Base-by-base conservation (phyloP, 805 yeast species). In the Metschnikowia baotianmanensis region DNA sequence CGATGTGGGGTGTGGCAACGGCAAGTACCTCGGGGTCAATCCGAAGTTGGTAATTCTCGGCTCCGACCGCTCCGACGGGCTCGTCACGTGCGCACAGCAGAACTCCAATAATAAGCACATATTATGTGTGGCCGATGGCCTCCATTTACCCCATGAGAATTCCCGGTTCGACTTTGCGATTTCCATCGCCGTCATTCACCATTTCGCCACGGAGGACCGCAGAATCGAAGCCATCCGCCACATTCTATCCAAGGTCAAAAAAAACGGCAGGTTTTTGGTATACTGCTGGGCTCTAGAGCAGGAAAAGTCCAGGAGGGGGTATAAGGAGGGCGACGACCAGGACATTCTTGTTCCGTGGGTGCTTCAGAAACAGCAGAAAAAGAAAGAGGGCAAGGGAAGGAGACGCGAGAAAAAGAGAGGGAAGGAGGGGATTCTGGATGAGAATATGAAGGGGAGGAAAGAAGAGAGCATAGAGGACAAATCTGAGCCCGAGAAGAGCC, bases 221-320 rank as follows among this genome's bases (percentile, higher is more conserved):
- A 72, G 99, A 38, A 59, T 86, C 1, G 77, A 75, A 7, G 97
- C 96, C 1, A 81, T 93, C 6, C 51, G 52, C 11, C 85, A 84
- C 44, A 82, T 90, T 2, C 57, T 93, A 27, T 62, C 80, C 16
- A 77, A 77, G 43, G 59, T 93, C 38, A 69, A 60, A 30, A 40
- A 48, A 0, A 80, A 79, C 0, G 96, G 96, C 1, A 76, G 73
- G 38, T 85, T 87, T 0, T 65, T 93, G 53, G 76, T 93, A 6
- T 93, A 91, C 59, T 95, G 95, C 38, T 93, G 99, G 99, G 99
- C 99, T 0, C 63, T 93, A 38, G 99, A 93, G 50, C 99, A 93
- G 61, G 85, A 82, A 42, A 74, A 71, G 18, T 85, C 96, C 0
- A 72, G 97, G 51, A 73, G 98, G 53, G 98, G 98, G 0, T 93